Evolutionary conservation across 164 flowering plant species (phyloP).

Genomic region (Aristolochia californica): DNA sequence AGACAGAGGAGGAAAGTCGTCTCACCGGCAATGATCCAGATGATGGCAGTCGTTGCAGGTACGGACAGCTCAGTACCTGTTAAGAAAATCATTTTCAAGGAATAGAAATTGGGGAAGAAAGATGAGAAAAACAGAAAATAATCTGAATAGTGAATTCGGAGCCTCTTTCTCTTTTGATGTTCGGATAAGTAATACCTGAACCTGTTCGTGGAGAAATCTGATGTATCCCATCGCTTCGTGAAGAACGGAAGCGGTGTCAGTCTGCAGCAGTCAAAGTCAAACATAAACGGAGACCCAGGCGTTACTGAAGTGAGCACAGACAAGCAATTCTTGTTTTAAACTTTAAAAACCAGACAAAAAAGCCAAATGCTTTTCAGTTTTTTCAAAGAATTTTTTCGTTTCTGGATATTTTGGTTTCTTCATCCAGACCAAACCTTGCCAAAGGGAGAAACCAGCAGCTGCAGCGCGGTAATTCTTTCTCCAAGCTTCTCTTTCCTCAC

Average conservation of each 20-base stretch:
- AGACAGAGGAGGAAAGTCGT: neutral
- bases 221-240: slow-evolving; percentile 90
- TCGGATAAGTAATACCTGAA: slow-evolving; percentile 28
- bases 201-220: slow-evolving; percentile 82
- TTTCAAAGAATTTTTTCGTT: too few species aligned
- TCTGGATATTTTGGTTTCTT: too few species aligned
- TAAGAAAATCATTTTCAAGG: neutral
- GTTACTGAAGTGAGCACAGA: neutral
- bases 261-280: slow-evolving; percentile 39
- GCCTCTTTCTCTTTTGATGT: neutral
- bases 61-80: slow-evolving; percentile 55
- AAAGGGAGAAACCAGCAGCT: slow-evolving; percentile 82
- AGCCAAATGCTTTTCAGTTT: neutral
- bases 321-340: neutral
- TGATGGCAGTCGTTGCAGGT: slow-evolving; percentile 32
- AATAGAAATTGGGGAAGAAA: neutral
- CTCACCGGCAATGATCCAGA: slow-evolving; percentile 12
- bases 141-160: too few species aligned
- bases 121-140: neutral
- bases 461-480: slow-evolving; percentile 69
- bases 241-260: slow-evolving; percentile 89
- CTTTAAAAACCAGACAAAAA: neutral
- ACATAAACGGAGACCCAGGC: neutral
- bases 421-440: slow-evolving; percentile 49
- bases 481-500: slow-evolving; percentile 78